Evolutionary conservation across 148 eudicot genomes (phyloP), one percentile per base, ranked within the genome.

Genomic region (Cornus florida): DNA sequence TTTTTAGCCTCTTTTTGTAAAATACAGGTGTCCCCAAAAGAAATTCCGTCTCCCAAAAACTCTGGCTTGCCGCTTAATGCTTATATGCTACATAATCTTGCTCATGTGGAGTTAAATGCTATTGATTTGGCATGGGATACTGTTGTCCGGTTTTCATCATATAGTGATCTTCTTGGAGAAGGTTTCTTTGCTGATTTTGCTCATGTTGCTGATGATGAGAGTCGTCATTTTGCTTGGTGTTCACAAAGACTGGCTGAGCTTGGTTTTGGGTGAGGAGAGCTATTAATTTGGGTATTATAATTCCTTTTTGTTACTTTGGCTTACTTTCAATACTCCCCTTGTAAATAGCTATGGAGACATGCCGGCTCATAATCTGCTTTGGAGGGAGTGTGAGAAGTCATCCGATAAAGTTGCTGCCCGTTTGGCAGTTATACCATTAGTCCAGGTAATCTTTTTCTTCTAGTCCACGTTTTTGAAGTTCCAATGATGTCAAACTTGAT

Each of bases 141-240:
- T 43, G 97, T 95, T 74, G 97, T 95, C 74, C 93, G 98, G 68
- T 95, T 95, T 80, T 95, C 98, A 35, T 92, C 97, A 16, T 88
- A 86, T 28, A 38, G 67, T 68, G 90, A 93, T 67, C 85, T 89
- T 77, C 92, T 95, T 69, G 97, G 93, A 7, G 92, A 93, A 71
- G 92, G 87, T 0, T 93, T 93, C 79, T 93, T 91, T 75, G 91
- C 87, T 76, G 98, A 95, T 85, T 95, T 95, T 88, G 97, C 97
- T 72, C 98, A 89, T 77, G 97, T 93, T 75, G 98, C 98, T 85
- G 98, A 95, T 85, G 98, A 95, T 65, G 98, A 95, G 84, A 95
- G 98, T 82, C 94, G 98, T 12, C 98, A 95, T 90, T 95, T 95
- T 84, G 84, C 91, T 83, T 95, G 97, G 98, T 95, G 98, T 82